These are phyloP conservation scores for Scleromitrula shiraiana DNA, from an alignment of 2,329 filamentous ascomycete genomes.

Conservation along the genomic window DNA sequence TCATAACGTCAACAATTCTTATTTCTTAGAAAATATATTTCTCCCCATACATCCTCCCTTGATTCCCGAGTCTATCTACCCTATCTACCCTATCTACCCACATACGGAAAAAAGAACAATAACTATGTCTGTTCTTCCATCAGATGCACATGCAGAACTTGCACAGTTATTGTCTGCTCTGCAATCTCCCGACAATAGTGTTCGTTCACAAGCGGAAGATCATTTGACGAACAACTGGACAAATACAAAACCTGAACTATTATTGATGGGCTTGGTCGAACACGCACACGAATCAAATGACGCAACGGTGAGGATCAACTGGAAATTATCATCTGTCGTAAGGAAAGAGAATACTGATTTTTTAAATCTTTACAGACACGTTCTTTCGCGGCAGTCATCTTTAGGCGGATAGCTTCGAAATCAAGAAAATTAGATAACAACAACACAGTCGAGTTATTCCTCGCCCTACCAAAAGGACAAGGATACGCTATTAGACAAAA, in stretches of 20 bases:
- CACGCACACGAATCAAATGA: constrained; percentile 70
- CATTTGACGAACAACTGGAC: constrained; percentile 90
- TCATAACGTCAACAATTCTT: background rate
- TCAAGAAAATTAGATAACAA: constrained; percentile 67
- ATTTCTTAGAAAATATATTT: background rate
- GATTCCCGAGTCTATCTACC: constrained; percentile 1
- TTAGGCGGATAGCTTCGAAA: constrained; percentile 87
- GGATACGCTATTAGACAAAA: constrained; percentile 74
- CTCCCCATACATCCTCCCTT: background rate
- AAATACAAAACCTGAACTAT: constrained; percentile 67
- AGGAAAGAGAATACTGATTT: background rate
- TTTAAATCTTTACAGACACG: constrained; percentile 53
- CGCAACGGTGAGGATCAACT: constrained; percentile 24
- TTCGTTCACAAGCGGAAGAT: constrained; percentile 81
- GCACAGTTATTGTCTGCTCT: constrained; percentile 80
- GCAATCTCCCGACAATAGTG: constrained; percentile 79
- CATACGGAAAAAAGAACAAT: background rate
- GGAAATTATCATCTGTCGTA: no score
- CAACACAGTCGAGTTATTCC: constrained; percentile 74
- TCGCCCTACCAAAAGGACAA: constrained; percentile 67
- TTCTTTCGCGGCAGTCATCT: constrained; percentile 87
- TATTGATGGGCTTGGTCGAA: constrained; percentile 90
- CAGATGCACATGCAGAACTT: constrained; percentile 78
- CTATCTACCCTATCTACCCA: background rate
- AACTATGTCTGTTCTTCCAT: constrained; percentile 74